Evolutionary conservation across 352 stramenopile genomes (phyloP), one percentile per base, ranked within the genome.

Genomic region (Phytopythium aichiense): DNA sequence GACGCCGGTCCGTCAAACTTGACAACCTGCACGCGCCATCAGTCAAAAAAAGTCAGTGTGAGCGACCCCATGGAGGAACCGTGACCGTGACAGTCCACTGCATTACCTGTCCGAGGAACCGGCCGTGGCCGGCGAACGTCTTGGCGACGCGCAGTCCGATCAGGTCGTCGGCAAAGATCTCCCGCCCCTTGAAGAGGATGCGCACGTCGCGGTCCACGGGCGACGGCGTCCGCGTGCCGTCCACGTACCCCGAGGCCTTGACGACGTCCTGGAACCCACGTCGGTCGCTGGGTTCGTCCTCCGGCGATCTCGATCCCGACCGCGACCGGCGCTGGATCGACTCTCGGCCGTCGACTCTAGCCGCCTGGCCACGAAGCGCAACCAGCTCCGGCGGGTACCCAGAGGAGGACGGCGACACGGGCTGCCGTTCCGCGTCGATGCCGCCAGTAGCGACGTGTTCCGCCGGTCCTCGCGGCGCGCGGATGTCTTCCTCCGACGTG

Each of bases 91-190:
- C n/a, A n/a, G n/a, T n/a, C n/a, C n/a, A n/a, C n/a, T n/a, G n/a
- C 30, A 13, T 4, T 56, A 72, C 76, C 67, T 94, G 85, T 1
- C 86, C 86, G n/a, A 95, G 60, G 56, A 95, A 95, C 7, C 84
- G 77, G n/a, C 86, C 86, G 52, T 89, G 70, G 6, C 82, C 80
- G 25, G 76, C 78, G 66, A 95, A 93, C 28, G 81, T 91, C 66
- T 95, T 95, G 58, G 82, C 82, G 2, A 95, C 84, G n/a, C 86
- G 84, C 18, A 93, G 63, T 0, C 86, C 86, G 49, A 95, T 87
- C 15, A 95, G 67, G 37, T 92, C 84, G 54, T 91, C 77, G 0
- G 81, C 81, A 46, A 84, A 89, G 58, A 93, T 71, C 58, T 89
- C 77, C 11, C 81, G 80, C 13, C 78, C 84, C 56, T 91, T 80